These are phyloP conservation scores for Pichia heedii DNA, from an alignment of 805 yeast species.

Conservation along the genomic window DNA sequence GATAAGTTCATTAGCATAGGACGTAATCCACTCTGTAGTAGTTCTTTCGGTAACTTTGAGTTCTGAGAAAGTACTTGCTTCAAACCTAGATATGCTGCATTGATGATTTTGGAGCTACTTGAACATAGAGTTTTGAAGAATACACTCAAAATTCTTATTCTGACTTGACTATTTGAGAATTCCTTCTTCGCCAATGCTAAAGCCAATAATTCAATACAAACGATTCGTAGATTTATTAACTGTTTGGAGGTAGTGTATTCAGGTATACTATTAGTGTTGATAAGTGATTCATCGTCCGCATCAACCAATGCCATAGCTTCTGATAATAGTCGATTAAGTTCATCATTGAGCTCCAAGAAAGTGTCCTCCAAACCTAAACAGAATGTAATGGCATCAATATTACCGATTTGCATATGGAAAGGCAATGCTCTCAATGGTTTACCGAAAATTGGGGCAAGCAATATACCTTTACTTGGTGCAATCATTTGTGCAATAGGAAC, in stretches of 20 bases:
- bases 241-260: conserved; percentile 88
- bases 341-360: conserved; percentile 81
- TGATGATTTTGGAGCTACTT: conserved; percentile 75
- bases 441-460: conserved; percentile 90
- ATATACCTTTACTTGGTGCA: conserved; percentile 70
- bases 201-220: conserved; percentile 76
- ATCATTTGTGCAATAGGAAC: conserved; percentile 68
- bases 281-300: conserved; percentile 93
- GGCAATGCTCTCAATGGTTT: conserved; percentile 95
- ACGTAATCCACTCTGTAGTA: conserved; percentile 87
- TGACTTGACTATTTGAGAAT: conserved; percentile 55
- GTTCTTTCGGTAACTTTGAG: conserved; percentile 84
- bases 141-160: conserved; percentile 83
- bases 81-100: conserved; percentile 88
- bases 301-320: conserved; percentile 94
- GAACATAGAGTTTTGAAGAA: conserved; percentile 90
- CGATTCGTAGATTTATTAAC: conserved; percentile 77
- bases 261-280: conserved; percentile 74
- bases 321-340: conserved; percentile 68
- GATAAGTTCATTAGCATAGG: conserved; percentile 95
- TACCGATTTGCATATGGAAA: conserved; percentile 97
- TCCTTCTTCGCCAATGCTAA: conserved; percentile 80
- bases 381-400: conserved; percentile 93
- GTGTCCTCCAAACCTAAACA: conserved; percentile 76
- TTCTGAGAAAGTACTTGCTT: conserved; percentile 77